Base-by-base conservation (phyloP, 345 rosid species). In the Rhizophora mangle region DNA sequence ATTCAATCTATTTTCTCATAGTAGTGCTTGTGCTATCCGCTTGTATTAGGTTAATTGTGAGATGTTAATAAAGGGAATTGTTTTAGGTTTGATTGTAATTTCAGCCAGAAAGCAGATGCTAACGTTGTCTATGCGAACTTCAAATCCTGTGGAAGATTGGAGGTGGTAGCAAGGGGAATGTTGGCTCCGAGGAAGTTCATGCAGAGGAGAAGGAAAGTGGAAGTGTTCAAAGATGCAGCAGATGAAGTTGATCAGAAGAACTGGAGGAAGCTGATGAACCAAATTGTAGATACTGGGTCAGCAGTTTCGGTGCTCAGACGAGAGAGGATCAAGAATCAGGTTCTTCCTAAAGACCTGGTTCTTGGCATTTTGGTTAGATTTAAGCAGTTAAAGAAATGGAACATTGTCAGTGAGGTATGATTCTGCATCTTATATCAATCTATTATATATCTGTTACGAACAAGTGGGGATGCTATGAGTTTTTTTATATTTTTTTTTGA, bases 311-410 rank as follows among this genome's bases (percentile, higher is more conserved):
- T 89, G 67, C 96, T 95, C 51, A 82, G 84, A 78, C 77, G 77
- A 3, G 78, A 80, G 71, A 78, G 72, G 74, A 74, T 69, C 49
- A 65, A 71, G 55, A 83, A 77, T 53, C 87, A 82, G 65, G 81
- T 76, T 67, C 89, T 92, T 70, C 88, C 96, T 1, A 83, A 76
- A 69, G 90, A 87, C 74, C 74, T 87, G 68, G 84, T 91, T 83
- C 72, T 95, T 78, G 99, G 97, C 62, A 89, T 93, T 37, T 82
- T 92, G 84, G 88, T 88, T 79, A 84, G 99, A 70, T 90, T 89
- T 66, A 91, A 95, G 88, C 97, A 95, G 85, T 84, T 88, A 4
- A 95, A 80, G 83, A 91, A 88, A 72, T 92, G 97, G 97, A 80
- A 87, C 77, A 78, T 86, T 70, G 93, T 95, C 57, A 69, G 85